phyloP scores from a whole-genome alignment of 208 protist genomes.

The Crithidia bombi region DNA sequence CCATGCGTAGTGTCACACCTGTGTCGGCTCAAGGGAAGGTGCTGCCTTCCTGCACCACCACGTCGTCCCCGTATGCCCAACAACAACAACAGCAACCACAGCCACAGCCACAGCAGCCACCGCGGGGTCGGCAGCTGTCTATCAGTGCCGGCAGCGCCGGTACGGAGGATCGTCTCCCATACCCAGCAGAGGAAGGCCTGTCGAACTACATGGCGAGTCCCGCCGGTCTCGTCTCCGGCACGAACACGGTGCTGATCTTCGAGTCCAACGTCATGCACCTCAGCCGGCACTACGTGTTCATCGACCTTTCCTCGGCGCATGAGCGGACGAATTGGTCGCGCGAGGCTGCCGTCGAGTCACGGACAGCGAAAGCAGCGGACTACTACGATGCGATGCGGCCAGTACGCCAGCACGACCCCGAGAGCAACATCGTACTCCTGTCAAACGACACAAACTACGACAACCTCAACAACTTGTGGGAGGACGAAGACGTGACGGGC shows the following conservation, averaged over 20 bases:
- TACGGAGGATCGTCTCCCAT: background rate
- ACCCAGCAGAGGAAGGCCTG: background rate
- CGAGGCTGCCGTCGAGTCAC: constrained; percentile 36
- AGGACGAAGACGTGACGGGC: constrained; percentile 35
- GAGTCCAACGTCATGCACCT: constrained; percentile 34
- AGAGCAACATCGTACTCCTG: constrained; percentile 42
- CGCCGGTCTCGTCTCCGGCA: background rate
- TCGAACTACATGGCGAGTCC: background rate
- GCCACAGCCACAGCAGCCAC: background rate
- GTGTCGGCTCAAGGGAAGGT: constrained; percentile 1
- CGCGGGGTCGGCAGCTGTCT: background rate
- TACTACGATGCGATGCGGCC: constrained; percentile 46
- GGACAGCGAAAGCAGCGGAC: constrained; percentile 43
- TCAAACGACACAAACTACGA: constrained; percentile 40
- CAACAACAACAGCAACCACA: constrained; percentile 7
- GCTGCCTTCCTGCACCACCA: background rate
- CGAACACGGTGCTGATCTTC: constrained; percentile 12
- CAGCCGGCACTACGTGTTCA: constrained; percentile 39
- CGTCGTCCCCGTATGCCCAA: constrained; percentile 1
- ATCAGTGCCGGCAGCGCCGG: background rate
- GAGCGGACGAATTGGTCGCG: constrained; percentile 34
- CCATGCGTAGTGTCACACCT: background rate
- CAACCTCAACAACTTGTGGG: constrained; percentile 44
- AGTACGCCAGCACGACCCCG: constrained; percentile 38
- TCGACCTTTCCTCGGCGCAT: constrained; percentile 49